These are phyloP conservation scores for Hyphopichia pseudoburtonii DNA, from an alignment of 1,139 yeast genomes.

Conservation along the genomic window DNA sequence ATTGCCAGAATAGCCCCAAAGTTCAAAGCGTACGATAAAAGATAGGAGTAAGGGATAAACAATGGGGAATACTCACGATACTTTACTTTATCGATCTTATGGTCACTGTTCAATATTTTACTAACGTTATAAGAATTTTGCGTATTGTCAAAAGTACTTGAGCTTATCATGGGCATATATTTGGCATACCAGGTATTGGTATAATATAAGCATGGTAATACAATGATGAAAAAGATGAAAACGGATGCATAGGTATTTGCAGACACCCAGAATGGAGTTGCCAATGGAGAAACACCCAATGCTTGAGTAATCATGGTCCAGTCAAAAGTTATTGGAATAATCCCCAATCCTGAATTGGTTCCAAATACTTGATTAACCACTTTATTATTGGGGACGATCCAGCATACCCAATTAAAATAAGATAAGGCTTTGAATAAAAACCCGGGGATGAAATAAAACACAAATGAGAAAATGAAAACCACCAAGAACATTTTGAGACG, in stretches of 20 bases:
- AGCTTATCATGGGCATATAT: constrained; percentile 49
- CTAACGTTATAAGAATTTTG: constrained; percentile 45
- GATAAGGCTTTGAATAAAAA: background rate
- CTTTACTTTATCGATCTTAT: constrained; percentile 19
- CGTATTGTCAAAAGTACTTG: constrained; percentile 42
- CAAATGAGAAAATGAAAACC: constrained; percentile 15
- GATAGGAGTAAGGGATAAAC: constrained; percentile 37
- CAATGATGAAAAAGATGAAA: constrained; percentile 40
- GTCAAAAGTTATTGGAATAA: constrained; percentile 56
- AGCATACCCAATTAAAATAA: constrained; percentile 20
- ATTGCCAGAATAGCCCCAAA: constrained; percentile 42
- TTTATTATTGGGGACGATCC: constrained; percentile 32
- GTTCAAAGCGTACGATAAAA: constrained; percentile 38
- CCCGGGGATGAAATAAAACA: constrained; percentile 23
- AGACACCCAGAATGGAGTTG: constrained; percentile 19
- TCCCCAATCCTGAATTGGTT: constrained; percentile 48
- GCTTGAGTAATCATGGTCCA: constrained; percentile 50
- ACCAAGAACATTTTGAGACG: constrained; percentile 21
- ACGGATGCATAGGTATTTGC: constrained; percentile 19
- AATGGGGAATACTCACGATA: constrained; percentile 35
- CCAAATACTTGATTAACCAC: constrained; percentile 57
- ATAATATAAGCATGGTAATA: constrained; percentile 49
- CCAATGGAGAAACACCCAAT: constrained; percentile 16
- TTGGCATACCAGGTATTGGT: constrained; percentile 51
- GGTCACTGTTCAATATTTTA: constrained; percentile 17